Conservation (phyloP, 2,329 filamentous ascomycete species). For the Fusarium sp. region DNA sequence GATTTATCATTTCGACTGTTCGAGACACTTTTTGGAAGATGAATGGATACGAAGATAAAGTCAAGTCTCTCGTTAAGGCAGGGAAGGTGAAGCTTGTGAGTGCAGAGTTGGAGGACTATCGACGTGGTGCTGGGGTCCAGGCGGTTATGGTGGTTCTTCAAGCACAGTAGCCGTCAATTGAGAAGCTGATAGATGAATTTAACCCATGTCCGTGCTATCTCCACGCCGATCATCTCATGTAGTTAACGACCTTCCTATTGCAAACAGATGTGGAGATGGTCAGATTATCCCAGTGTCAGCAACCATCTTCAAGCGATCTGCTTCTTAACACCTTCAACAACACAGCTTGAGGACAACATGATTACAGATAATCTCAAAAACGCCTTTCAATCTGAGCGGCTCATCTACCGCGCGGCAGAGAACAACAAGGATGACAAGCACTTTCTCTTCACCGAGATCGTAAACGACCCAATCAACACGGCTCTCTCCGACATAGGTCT, state of each 20-base stretch:
- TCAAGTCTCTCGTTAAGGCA: conserved; percentile 41
- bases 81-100: neutral
- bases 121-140: conserved; percentile 17
- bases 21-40: conserved; percentile 58
- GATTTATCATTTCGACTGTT: conserved; percentile 59
- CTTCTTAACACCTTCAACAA: neutral
- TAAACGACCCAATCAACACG: conserved; percentile 13
- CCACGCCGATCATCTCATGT: neutral
- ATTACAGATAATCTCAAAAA: neutral
- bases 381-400: conserved; percentile 26
- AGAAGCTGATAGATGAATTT: neutral
- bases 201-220: neutral
- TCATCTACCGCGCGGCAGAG: conserved; percentile 22
- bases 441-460: conserved; percentile 19
- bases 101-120: neutral
- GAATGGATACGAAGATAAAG: conserved; percentile 55
- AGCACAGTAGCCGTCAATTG: neutral
- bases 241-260: neutral
- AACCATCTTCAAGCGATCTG: neutral
- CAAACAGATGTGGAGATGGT: neutral
- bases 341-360: neutral
- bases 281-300: neutral
- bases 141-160: conserved; percentile 21
- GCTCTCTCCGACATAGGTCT: conserved; percentile 6
- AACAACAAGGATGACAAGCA: conserved; percentile 17